These are phyloP conservation scores for Deuterostichococcus epilithicus DNA, from an alignment of 139 green algal genomes.

Conservation along the genomic window DNA sequence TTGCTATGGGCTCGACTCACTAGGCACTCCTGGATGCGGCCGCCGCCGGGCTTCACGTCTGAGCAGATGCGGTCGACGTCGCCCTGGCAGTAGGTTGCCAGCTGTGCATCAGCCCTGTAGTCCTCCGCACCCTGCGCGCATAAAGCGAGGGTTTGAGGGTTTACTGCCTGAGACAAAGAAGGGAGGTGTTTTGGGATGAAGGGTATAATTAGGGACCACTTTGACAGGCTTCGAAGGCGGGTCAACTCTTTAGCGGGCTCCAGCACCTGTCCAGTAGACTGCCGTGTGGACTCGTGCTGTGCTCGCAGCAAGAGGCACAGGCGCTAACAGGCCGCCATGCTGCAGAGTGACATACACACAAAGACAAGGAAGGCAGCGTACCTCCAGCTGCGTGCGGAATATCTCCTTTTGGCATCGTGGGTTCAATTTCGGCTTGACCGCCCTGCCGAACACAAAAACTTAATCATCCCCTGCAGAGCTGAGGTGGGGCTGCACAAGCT, in stretches of 20 bases:
- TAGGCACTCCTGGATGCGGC: constrained; percentile 66
- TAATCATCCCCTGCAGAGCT: too few relatives aligned
- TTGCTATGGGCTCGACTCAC: constrained; percentile 35
- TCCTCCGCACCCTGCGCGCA: constrained; percentile 47
- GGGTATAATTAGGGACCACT: too few relatives aligned
- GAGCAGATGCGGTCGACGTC: constrained; percentile 50
- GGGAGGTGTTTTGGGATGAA: not conserved
- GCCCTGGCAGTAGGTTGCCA: constrained; percentile 47
- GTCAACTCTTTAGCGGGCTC: too few relatives aligned
- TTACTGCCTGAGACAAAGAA: not conserved
- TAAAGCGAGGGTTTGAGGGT: not conserved
- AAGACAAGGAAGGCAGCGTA: not conserved
- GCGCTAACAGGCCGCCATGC: too few relatives aligned
- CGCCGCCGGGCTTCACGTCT: constrained; percentile 49
- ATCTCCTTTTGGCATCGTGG: constrained; percentile 52
- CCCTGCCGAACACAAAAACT: constrained; percentile 12
- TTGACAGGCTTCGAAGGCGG: too few relatives aligned
- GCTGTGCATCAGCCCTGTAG: constrained; percentile 57
- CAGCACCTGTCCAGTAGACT: too few relatives aligned
- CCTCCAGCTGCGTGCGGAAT: constrained; percentile 48
- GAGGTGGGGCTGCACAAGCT: too few relatives aligned
- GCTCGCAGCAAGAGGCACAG: too few relatives aligned
- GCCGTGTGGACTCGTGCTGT: too few relatives aligned
- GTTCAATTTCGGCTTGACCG: constrained; percentile 43
- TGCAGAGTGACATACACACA: too few relatives aligned